Evolutionary conservation across 805 yeast species (phyloP), one percentile per base, ranked within the genome.

Genomic region (Wickerhamiella kurtzmanii): DNA sequence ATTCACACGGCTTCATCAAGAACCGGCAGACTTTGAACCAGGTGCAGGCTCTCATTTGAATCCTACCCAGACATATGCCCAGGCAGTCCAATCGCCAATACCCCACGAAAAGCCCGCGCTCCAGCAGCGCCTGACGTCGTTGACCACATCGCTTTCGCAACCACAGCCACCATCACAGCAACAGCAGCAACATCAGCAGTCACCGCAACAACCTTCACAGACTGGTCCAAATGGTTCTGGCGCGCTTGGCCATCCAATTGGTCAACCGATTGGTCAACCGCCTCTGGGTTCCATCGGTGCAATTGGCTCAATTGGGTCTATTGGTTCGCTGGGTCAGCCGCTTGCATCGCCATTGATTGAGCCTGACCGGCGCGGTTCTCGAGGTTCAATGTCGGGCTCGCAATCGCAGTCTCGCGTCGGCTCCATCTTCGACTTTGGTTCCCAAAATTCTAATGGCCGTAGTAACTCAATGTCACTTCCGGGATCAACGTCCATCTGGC

Each of bases 401-500:
- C 40, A 37, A 19, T 25, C 5, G 25, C 25, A 19, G 20, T 22
- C 22, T 11, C 38, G 43, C 4, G 22, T 18, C 6, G 47, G 44
- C 1, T 39, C 49, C 17, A 36, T 47, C 18, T 45, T 41, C 37
- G 35, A 44, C 20, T 35, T 41, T 13, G 32, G 32, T 11, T 6
- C 32, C 32, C 32, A 25, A 25, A 25, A 25, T 20, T 35, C 41
- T 18, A 38, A 17, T 38, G 41, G 32, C 32, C 41, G 41, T 38
- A 38, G 41, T 16, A 19, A 15, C 16, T 38, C 41, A 4, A 38
- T 38, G 41, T 38, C 41, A 5, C n/a, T 38, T 5, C 16, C 48
- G 8, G 48, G 48, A 2, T 38, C 50, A 15, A 18, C 48, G 17
- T 48, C 53, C 39, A 47, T 50, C 39, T 53, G 54, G 56, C 48